Percentiles rank a stretch among this genome's conserved stretches.
Evolutionary conservation across 1,139 yeast genomes (phyloP).

Genomic region (Petasospora rhodanensis): DNA sequence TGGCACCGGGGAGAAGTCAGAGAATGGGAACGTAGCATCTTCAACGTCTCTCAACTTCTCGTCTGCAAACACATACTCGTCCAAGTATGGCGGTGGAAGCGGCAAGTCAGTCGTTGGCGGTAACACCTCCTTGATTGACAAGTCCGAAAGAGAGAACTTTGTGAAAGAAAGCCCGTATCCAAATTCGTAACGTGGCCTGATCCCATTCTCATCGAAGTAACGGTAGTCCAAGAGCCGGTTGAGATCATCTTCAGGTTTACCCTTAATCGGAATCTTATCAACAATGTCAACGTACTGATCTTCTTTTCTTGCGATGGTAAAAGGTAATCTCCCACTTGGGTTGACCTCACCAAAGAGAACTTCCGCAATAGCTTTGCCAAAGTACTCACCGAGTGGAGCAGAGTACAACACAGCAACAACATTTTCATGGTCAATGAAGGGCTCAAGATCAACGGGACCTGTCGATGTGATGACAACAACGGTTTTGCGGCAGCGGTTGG

Average conservation of each 20-base stretch:
- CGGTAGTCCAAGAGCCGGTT: conserved; percentile 46
- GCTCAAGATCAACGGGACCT: conserved; percentile 57
- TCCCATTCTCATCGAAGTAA: conserved; percentile 51
- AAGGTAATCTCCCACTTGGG: conserved; percentile 62
- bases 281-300: conserved; percentile 51
- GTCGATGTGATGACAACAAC: conserved; percentile 54
- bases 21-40: conserved; percentile 53
- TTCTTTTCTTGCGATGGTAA: conserved; percentile 53
- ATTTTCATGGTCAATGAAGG: conserved; percentile 54
- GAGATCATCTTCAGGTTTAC: conserved; percentile 47
- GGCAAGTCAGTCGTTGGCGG: conserved; percentile 48
- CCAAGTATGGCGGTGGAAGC: conserved; percentile 44
- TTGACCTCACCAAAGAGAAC: conserved; percentile 53
- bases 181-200: conserved; percentile 56
- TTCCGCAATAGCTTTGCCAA: conserved; percentile 44
- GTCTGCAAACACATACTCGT: conserved; percentile 36
- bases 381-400: conserved; percentile 57
- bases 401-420: conserved; percentile 53
- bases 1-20: conserved; percentile 48
- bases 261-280: conserved; percentile 36
- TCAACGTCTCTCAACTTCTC: conserved; percentile 49
- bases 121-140: conserved; percentile 38
- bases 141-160: conserved; percentile 38
- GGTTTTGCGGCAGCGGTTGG: conserved; percentile 47
- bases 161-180: conserved; percentile 61